phyloP scores from a whole-genome alignment of 768 basidiomycete genomes.

The Boletus pseudo-olivaceus region DNA sequence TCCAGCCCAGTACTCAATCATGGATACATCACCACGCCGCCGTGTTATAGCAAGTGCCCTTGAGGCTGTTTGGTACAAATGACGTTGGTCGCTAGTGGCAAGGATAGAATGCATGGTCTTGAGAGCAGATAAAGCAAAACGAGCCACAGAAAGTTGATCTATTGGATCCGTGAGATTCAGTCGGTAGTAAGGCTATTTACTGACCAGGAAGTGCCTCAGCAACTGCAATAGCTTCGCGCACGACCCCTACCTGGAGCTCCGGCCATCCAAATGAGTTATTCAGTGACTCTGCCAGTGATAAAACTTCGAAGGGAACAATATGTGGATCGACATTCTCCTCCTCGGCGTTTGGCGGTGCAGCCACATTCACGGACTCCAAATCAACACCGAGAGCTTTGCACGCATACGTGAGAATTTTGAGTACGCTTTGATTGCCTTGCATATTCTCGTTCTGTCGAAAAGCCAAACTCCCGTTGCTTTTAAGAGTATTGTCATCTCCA shows the following conservation, averaged over 20 bases:
- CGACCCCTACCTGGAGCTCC: conserved; percentile 88
- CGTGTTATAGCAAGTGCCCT: conserved; percentile 72
- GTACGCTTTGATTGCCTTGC: conserved; percentile 80
- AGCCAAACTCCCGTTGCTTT: conserved; percentile 55
- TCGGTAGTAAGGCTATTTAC: conserved; percentile 17
- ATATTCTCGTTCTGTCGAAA: conserved; percentile 69
- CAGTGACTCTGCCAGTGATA: conserved; percentile 34
- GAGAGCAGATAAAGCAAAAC: conserved; percentile 85
- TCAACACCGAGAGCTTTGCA: conserved; percentile 81
- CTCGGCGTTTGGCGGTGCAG: conserved; percentile 28
- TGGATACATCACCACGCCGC: conserved; percentile 69
- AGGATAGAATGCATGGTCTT: conserved; percentile 69
- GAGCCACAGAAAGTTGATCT: conserved; percentile 86
- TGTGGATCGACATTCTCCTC: conserved; percentile 17
- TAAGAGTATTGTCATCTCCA: conserved; percentile 20
- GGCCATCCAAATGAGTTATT: conserved; percentile 84
- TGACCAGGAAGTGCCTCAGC: conserved; percentile 88
- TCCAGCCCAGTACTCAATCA: conserved; percentile 85
- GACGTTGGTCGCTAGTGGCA: conserved; percentile 72
- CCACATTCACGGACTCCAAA: conserved; percentile 63
- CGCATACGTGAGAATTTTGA: conserved; percentile 68
- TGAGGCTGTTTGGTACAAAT: conserved; percentile 67
- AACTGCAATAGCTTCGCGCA: conserved; percentile 88
- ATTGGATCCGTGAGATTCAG: conserved; percentile 6
- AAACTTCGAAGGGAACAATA: conserved; percentile 33